Conservation (phyloP, 78 protist species). For the Pigoraptor vietnamica region DNA sequence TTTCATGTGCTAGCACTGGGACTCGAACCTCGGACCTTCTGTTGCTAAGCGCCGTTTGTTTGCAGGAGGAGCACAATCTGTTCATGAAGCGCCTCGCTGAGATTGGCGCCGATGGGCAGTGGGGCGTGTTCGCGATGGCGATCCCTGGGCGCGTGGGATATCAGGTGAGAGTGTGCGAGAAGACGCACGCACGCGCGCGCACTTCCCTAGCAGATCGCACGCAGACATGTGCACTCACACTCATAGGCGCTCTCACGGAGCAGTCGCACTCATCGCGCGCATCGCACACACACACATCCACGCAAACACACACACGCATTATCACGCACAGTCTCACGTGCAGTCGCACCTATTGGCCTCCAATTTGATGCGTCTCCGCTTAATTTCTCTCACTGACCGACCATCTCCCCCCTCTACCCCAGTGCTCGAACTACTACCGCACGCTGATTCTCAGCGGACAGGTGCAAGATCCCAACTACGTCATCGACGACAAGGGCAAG, state of each 20-base stretch:
- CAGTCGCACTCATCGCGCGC: too few species aligned
- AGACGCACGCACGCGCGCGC: neutral
- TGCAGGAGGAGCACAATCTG: conserved; percentile 25
- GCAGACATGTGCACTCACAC: too few species aligned
- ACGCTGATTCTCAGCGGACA: conserved; percentile 7
- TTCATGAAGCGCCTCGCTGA: conserved; percentile 41
- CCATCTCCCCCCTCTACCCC: neutral
- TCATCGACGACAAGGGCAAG: conserved; percentile 29
- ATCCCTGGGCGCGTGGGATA: conserved; percentile 73
- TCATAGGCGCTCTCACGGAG: too few species aligned
- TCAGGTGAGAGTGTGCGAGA: conserved; percentile 28
- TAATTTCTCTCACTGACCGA: neutral
- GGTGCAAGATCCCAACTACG: conserved; percentile 25
- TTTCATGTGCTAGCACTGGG: too few species aligned
- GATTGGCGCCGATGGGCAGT: conserved; percentile 51
- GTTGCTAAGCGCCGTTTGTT: neutral
- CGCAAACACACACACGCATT: too few species aligned
- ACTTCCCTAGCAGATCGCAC: neutral
- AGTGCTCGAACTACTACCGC: conserved; percentile 47
- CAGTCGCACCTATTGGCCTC: neutral
- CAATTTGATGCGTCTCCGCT: too few species aligned
- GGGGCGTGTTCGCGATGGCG: conserved; percentile 57
- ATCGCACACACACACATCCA: neutral
- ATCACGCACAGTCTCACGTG: too few species aligned
- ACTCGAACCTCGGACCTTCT: too few species aligned